Evolutionary conservation across 2,329 filamentous ascomycete species (phyloP).

Genomic region (Monosporascus sp.): DNA sequence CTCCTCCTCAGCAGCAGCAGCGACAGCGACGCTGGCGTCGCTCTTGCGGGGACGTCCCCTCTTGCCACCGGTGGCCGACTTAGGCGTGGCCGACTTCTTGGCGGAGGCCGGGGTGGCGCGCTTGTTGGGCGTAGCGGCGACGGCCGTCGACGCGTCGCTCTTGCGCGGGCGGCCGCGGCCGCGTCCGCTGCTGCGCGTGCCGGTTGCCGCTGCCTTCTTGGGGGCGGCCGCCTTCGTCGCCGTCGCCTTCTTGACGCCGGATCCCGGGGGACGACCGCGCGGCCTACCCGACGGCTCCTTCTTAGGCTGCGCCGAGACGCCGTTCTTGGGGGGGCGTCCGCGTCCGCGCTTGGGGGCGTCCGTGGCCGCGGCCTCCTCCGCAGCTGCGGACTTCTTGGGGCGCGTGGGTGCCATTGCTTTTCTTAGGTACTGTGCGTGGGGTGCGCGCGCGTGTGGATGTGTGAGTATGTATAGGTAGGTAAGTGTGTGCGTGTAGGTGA

Average conservation of each 20-base stretch:
- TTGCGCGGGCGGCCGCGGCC: constrained; percentile 23
- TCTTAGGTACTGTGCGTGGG: background rate
- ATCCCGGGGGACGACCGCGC: constrained; percentile 43
- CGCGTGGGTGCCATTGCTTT: constrained; percentile 20
- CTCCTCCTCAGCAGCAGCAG: background rate
- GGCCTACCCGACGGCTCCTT: constrained; percentile 38
- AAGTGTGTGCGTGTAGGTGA: background rate
- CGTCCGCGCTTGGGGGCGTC: constrained; percentile 30
- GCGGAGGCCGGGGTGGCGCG: constrained; percentile 12
- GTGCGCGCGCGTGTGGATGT: background rate
- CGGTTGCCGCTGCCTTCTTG: constrained; percentile 22
- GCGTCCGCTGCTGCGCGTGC: constrained; percentile 20
- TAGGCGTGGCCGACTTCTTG: constrained; percentile 8
- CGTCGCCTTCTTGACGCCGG: constrained; percentile 13
- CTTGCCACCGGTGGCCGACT: constrained; percentile 17
- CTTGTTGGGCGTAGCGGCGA: constrained; percentile 17
- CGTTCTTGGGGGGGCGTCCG: constrained; percentile 35
- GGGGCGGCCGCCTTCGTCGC: constrained; percentile 16
- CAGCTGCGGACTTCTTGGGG: constrained; percentile 16
- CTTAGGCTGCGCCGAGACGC: constrained; percentile 24
- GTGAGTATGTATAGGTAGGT: background rate
- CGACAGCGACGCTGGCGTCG: constrained; percentile 1
- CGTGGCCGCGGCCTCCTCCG: constrained; percentile 12
- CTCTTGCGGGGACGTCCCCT: constrained; percentile 21
- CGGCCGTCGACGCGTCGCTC: constrained; percentile 7